Conservation (phyloP, 228 moss, liverwort and hornwort genomes). For the Sphagnum fallax region DNA sequence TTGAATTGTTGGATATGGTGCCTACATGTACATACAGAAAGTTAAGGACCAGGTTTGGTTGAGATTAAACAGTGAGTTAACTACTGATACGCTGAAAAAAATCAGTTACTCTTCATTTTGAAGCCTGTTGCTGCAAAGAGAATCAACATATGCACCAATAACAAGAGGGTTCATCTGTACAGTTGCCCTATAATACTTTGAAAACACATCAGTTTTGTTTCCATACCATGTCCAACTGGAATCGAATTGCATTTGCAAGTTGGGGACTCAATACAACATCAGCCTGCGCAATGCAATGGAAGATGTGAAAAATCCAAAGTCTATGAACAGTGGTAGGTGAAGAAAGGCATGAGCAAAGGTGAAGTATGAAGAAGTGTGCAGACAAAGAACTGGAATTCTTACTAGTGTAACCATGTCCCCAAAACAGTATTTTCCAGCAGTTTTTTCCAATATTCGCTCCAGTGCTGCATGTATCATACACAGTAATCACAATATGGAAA, state of each 20-base stretch:
- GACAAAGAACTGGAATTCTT: slow-evolving; percentile 9
- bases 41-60: no score
- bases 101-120: background rate
- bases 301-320: background rate
- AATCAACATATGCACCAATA: background rate
- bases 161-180: background rate
- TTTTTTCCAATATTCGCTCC: slow-evolving; percentile 40
- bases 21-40: slow-evolving; percentile 17
- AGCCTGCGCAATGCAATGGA: slow-evolving; percentile 33
- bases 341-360: slow-evolving; percentile 5
- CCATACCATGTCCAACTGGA: slow-evolving; percentile 59
- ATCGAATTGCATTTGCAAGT: slow-evolving; percentile 44
- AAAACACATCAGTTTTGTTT: no score
- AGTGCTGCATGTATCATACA: slow-evolving; percentile 28
- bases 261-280: slow-evolving; percentile 65
- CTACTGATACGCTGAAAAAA: no score
- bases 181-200: background rate
- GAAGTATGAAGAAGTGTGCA: background rate
- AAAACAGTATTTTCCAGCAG: slow-evolving; percentile 63
- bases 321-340: background rate
- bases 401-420: slow-evolving; percentile 82
- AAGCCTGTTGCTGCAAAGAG: background rate
- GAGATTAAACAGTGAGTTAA: no score
- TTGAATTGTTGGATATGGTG: slow-evolving; percentile 39
- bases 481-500: background rate